Evolutionary conservation across 176 grass and related monocot genomes (phyloP).

Genomic region (Oryza meyeriana): DNA sequence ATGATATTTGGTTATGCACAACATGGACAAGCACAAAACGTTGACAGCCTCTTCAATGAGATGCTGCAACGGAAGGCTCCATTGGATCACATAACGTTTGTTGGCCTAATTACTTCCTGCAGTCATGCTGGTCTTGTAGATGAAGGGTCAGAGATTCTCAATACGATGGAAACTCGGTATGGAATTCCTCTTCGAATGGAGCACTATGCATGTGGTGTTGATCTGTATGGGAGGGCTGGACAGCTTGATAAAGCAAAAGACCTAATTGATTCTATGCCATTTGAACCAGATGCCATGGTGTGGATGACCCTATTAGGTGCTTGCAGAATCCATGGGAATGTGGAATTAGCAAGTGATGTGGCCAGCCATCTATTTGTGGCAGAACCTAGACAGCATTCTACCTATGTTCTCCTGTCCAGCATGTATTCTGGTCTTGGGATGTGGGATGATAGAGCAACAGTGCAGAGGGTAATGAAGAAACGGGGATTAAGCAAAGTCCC

Average conservation of each 20-base stretch:
- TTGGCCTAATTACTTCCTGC: conserved; percentile 54
- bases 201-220: conserved; percentile 71
- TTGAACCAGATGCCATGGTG: conserved; percentile 61
- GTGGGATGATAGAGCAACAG: conserved; percentile 54
- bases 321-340: conserved; percentile 61
- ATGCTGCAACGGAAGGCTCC: conserved; percentile 45
- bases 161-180: conserved; percentile 44
- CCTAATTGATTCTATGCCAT: conserved; percentile 65
- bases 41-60: conserved; percentile 33
- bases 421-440: conserved; percentile 63
- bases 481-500: conserved; percentile 65
- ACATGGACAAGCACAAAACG: conserved; percentile 45
- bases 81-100: conserved; percentile 65
- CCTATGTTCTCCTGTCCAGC: conserved; percentile 59
- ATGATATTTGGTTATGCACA: conserved; percentile 74
- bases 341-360: conserved; percentile 52
- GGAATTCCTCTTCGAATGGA: conserved; percentile 55
- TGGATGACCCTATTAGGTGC: conserved; percentile 74
- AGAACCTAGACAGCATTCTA: conserved; percentile 60
- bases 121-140: conserved; percentile 62
- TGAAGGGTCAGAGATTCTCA: conserved; percentile 52
- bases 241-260: conserved; percentile 60
- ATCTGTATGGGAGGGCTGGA: conserved; percentile 63
- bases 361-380: conserved; percentile 37
- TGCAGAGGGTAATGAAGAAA: conserved; percentile 65